Base-by-base conservation (phyloP, 768 basidiomycete species). In the Rhizopogon vulgaris region DNA sequence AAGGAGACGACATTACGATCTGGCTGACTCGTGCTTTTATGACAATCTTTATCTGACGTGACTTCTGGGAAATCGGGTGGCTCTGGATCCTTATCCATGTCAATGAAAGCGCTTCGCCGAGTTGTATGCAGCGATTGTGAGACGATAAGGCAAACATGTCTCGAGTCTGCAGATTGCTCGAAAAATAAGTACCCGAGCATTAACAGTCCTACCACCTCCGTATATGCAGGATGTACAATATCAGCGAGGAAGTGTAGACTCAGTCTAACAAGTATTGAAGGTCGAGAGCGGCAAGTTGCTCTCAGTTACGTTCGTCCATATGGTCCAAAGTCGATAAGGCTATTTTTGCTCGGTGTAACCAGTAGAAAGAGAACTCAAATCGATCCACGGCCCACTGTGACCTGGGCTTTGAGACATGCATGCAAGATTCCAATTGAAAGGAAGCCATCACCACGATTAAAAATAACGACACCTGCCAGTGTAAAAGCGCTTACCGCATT, bases 1-100 rank as follows among this genome's bases (percentile, higher is more conserved):
- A 18, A 17, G 28, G 34, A 25, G 39, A 48, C 15, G 4, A 40
- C 6, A 8, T 22, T 51, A 48, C 6, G 2, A 39, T 24, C 28
- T 30, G 28, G 18, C 14, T 22, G 17, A 9, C 22, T 45, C 17
- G 10, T 27, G 24, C 38, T 50, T 48, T 49, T 53, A 53, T 53
- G 52, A 30, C 25, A 51, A 27, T 22, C 25, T 32, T 53, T 53
- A 53, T 53, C 52, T 32, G 43, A 12, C 12, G 34, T 18, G 18
- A 17, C 14, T 9, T 32, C 32, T 40, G 17, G 11, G 30, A 6
- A 40, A 27, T 51, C 52, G 49, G 52, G 48, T 53, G 48, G 18
- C 18, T 25, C 22, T 42, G 4, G 15, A 42, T n/a, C 39, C 47
- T 43, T 42, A 34, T 41, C 34, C 22, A 38, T 25, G 36, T 39